phyloP scores from a whole-genome alignment of 768 basidiomycete genomes.

The Psilocybe cyanescens region DNA sequence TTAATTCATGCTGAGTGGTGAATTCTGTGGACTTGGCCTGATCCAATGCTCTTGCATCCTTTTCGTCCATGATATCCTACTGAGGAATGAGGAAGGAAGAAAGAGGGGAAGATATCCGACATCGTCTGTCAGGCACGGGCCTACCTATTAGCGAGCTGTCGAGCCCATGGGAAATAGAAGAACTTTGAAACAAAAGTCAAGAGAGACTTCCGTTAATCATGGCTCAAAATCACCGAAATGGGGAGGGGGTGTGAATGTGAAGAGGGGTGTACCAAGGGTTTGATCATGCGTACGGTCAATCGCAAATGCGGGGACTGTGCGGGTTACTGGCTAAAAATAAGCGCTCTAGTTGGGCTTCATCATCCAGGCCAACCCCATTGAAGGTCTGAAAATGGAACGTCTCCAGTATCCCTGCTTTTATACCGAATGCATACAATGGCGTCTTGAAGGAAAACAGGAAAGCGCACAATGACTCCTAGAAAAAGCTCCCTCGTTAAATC shows the following conservation, averaged over 20 bases:
- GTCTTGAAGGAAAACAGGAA: no score
- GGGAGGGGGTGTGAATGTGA: neutral
- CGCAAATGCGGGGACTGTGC: neutral
- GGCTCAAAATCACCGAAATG: neutral
- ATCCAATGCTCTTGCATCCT: neutral
- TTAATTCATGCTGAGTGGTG: neutral
- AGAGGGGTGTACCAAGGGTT: no score
- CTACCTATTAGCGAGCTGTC: neutral
- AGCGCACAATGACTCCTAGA: no score
- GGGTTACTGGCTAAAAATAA: neutral
- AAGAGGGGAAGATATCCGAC: neutral
- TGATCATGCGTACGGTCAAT: neutral
- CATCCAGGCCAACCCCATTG: no score
- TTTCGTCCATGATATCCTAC: neutral
- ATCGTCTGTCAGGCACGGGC: neutral
- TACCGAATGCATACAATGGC: no score
- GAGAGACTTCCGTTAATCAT: neutral
- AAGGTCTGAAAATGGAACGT: no score
- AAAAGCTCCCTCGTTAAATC: no score
- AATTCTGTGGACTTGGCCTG: no score
- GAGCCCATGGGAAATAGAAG: constrained; percentile 7
- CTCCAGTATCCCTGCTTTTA: no score
- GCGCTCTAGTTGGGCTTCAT: neutral
- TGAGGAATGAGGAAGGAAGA: neutral
- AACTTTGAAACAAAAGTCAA: neutral